Base-by-base conservation (phyloP, 495 filamentous ascomycete species). In the Penicillium roqueforti region DNA sequence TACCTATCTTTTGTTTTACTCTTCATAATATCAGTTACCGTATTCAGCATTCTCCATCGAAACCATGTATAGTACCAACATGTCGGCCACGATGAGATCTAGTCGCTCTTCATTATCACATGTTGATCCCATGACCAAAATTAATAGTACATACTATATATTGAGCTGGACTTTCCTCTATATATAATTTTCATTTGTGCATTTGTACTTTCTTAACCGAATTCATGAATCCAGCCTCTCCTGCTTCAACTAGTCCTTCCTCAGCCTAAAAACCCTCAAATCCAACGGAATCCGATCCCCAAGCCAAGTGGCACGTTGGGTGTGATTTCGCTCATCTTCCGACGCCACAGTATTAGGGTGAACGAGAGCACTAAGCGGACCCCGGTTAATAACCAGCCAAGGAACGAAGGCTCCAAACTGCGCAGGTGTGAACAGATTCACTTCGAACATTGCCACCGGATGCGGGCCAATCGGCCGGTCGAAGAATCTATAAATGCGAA, bases 331-430 rank as follows among this genome's bases (percentile, higher is more conserved):
- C 58, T 81, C 69, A 25, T 84, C 85, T 43, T 83, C 76, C 13
- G 49, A 25, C 4, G 75, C 73, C 3, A 64, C 67, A 0, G 88
- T 92, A 63, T 96, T 95, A 0, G 91, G 89, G 66, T 96, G 91
- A 6, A 96, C 63, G 50, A 96, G 69, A 2, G 71, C 91, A 43
- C 85, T 89, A 50, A 96, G 67, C 26, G 90, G 91, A 0, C 91
- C 91, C 1, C 92, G 80, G 63, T 92, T 84, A 51, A 95, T 83
- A 23, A 89, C 79, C 39, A 96, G 73, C 91, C 91, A 96, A 0
- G 86, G 76, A 19, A 96, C 67, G 58, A 96, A 92, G 0, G 91
- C 91, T 3, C 91, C 91, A 59, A 95, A 93, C 67, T 96, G 88
- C 5, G 83, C 83, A 0, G 91, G 91, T 0, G 85, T 89, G 67